Evolutionary conservation across 1,139 yeast species (phyloP), one percentile per base, ranked within the genome.

Genomic region (Kluyveromyces sp.): DNA sequence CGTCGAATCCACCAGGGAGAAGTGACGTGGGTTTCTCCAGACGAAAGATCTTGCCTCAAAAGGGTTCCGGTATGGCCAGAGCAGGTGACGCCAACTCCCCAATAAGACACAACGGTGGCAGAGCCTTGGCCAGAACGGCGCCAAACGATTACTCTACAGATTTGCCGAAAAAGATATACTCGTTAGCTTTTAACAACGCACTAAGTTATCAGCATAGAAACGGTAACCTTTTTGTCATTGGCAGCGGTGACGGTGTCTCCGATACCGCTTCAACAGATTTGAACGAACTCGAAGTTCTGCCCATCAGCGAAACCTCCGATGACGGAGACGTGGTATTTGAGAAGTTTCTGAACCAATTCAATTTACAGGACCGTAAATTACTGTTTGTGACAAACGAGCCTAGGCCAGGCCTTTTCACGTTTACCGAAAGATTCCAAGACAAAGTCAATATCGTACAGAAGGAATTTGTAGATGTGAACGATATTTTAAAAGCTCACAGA

Each of bases 31-130:
- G 92, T 46, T 89, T 77, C 64, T 84, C 95, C 22, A 78, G 94
- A 64, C 75, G 77, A 59, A 92, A 92, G 64, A 71, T 92, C 54
- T 73, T 80, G 44, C 87, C 88, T 20, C 98, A 92, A 67, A 92
- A 92, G 68, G 97, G 98, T 51, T 70, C 88, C 15, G 99, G 99
- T 66, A 74, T 77, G 50, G 99, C 99, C 45, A 83, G 99, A 72
- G 83, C 80, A 48, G 99, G 98, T 69, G 96, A 88, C 67, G 88
- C 87, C 47, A 92, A 92, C 57, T 86, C 96, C 18, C 98, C 98
- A 37, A 84, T 81, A 44, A 78, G 95, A 67, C 81, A 80, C 59
- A 88, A 85, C 58, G 96, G 95, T 60, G 89, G 92, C 40, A 75
- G 84, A 53, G 97, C 97, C 0, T 80, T 84, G 59, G 96, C 94